Percentiles rank a stretch among this genome's conserved stretches.
Conservation (phyloP, 2,329 filamentous ascomycete species). For the Colletotrichum agaves region DNA sequence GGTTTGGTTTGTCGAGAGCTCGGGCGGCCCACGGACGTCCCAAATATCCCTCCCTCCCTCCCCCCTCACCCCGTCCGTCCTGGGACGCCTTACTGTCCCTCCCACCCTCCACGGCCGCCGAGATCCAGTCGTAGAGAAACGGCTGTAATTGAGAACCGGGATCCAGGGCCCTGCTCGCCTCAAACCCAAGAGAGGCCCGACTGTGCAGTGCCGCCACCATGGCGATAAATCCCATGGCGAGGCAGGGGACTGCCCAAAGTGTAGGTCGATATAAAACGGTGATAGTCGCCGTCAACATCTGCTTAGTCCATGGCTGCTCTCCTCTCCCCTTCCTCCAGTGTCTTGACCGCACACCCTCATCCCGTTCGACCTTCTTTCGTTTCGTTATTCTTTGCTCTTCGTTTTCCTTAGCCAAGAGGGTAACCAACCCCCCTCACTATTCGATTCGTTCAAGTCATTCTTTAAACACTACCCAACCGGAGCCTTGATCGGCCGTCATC, state of each 20-base stretch:
- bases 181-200: slow-evolving; percentile 24
- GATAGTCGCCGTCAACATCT: slow-evolving; percentile 32
- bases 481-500: slow-evolving; percentile 34
- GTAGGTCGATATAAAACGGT: slow-evolving; percentile 38
- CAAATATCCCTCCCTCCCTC: slow-evolving; percentile 22
- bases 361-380: slow-evolving; percentile 30
- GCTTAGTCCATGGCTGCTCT: not conserved
- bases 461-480: slow-evolving; percentile 14
- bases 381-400: slow-evolving; percentile 14
- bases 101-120: slow-evolving; percentile 10
- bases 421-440: not conserved
- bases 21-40: slow-evolving; percentile 34
- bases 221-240: slow-evolving; percentile 28
- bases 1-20: slow-evolving; percentile 35
- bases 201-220: slow-evolving; percentile 32
- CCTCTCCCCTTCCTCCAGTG: slow-evolving; percentile 18
- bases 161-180: slow-evolving; percentile 24
- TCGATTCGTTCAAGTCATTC: slow-evolving; percentile 22
- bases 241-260: slow-evolving; percentile 29
- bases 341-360: slow-evolving; percentile 30
- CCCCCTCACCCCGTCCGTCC: not conserved
- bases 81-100: slow-evolving; percentile 4
- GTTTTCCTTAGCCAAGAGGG: slow-evolving; percentile 14
- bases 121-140: slow-evolving; percentile 28
- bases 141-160: slow-evolving; percentile 18